Evolutionary conservation across 1,284 basidiomycete genomes (phyloP).

Genomic region (Pisolithus thermaeus): DNA sequence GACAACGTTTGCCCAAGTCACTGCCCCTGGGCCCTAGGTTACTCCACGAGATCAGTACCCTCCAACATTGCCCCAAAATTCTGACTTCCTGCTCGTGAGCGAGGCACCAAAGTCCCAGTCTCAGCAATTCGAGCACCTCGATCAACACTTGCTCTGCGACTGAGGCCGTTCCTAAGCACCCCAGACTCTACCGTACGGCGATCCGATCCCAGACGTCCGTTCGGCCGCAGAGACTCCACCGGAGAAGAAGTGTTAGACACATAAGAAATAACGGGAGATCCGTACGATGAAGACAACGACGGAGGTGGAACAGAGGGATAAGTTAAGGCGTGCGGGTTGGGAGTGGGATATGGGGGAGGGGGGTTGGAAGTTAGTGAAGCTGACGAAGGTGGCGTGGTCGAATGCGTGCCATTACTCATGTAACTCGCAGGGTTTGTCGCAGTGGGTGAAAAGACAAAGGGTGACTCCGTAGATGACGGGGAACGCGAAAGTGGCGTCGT

Average conservation of each 20-base stretch:
- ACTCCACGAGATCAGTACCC: neutral
- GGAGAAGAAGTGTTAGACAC: slow-evolving; percentile 43
- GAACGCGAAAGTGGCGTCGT: slow-evolving; percentile 58
- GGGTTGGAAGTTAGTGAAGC: slow-evolving; percentile 42
- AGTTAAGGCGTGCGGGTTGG: slow-evolving; percentile 35
- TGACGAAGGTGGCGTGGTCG: slow-evolving; percentile 64
- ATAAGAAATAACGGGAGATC: slow-evolving; percentile 51
- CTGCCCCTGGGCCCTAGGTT: neutral
- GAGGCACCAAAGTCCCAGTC: slow-evolving; percentile 48
- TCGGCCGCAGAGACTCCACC: slow-evolving; percentile 44
- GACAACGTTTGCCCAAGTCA: neutral
- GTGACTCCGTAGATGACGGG: slow-evolving; percentile 53
- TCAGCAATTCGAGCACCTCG: slow-evolving; percentile 60
- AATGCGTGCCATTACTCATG: slow-evolving; percentile 50
- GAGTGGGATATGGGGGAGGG: slow-evolving; percentile 27
- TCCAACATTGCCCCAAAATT: slow-evolving; percentile 14
- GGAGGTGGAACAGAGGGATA: slow-evolving; percentile 67
- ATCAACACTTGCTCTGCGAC: slow-evolving; percentile 54
- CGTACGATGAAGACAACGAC: slow-evolving; percentile 61
- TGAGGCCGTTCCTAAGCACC: slow-evolving; percentile 35
- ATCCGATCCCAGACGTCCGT: slow-evolving; percentile 32
- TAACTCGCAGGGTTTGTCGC: slow-evolving; percentile 48
- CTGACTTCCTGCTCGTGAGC: slow-evolving; percentile 45
- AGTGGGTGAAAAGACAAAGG: slow-evolving; percentile 54
- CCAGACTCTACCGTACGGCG: slow-evolving; percentile 37